A percentile compares a stretch with the other conserved stretches of the same genome.
phyloP scores from a whole-genome alignment of 192 early-diverging fungal species.

The Backusella psychrophila region DNA sequence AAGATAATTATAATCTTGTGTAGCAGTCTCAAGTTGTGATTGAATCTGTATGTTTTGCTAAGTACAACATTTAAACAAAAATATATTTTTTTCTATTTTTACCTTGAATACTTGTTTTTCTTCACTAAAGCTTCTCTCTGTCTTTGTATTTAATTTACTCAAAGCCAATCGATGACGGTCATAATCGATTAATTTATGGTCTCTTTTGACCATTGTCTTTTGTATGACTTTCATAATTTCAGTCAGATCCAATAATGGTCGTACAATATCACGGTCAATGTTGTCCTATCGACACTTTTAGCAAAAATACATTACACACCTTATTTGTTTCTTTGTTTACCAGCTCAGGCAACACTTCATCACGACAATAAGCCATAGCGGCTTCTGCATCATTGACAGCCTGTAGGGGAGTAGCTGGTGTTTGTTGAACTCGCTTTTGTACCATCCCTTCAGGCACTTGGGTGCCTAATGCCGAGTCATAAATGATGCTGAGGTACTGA shows the following conservation, averaged over 20 bases:
- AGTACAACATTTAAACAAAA: neutral
- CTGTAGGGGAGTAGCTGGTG: constrained; percentile 42
- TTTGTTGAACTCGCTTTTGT: constrained; percentile 41
- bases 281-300: constrained; percentile 38
- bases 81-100: neutral
- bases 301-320: neutral
- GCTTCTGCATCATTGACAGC: constrained; percentile 52
- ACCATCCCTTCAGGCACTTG: constrained; percentile 50
- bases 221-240: constrained; percentile 73
- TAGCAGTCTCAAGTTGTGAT: constrained; percentile 73
- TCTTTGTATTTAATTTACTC: constrained; percentile 74
- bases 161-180: constrained; percentile 76
- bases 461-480: constrained; percentile 26
- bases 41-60: constrained; percentile 46
- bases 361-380: constrained; percentile 46
- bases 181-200: constrained; percentile 92
- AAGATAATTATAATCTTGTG: constrained; percentile 80
- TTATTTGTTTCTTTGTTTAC: constrained; percentile 19
- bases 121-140: constrained; percentile 59
- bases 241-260: constrained; percentile 73
- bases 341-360: constrained; percentile 63
- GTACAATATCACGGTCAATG: constrained; percentile 79
- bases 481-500: constrained; percentile 14
- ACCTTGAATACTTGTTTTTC: constrained; percentile 69
- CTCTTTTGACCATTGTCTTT: constrained; percentile 84